phyloP scores from a whole-genome alignment of 2,329 filamentous ascomycete species.

The Neofusicoccum umdonicola region DNA sequence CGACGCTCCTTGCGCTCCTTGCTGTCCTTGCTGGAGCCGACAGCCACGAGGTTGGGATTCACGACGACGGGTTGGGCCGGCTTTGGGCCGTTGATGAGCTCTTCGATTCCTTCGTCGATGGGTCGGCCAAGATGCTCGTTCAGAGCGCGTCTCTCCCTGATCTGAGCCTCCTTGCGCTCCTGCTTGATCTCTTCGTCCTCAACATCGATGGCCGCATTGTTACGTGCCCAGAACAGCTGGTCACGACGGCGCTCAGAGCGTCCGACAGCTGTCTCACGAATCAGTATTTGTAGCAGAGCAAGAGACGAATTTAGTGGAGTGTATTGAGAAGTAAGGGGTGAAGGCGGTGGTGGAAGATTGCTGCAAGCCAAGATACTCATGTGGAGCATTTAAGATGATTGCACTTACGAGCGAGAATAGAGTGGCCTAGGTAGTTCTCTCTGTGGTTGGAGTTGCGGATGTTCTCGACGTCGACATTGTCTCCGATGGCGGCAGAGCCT shows the following conservation, averaged over 20 bases:
- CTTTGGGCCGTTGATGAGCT: not conserved
- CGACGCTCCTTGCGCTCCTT: conserved; percentile 1
- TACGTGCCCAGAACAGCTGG: not conserved
- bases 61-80: not conserved
- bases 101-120: conserved; percentile 27
- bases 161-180: not conserved
- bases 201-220: not conserved
- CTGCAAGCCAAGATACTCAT: too few species aligned
- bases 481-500: conserved; percentile 3
- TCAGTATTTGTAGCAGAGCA: not conserved
- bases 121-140: conserved; percentile 23
- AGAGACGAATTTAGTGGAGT: not conserved
- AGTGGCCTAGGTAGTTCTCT: conserved; percentile 89
- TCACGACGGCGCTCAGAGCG: not conserved
- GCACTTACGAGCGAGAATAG: conserved; percentile 68
- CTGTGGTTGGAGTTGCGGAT: conserved; percentile 83
- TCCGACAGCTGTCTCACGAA: not conserved
- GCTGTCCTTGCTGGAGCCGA: not conserved
- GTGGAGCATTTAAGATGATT: too few species aligned
- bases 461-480: conserved; percentile 93
- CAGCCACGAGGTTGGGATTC: not conserved
- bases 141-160: not conserved
- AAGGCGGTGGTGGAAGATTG: too few species aligned
- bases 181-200: not conserved
- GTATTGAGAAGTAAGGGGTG: not conserved